These are phyloP conservation scores for Astrephomene gubernaculifera DNA, from an alignment of 139 green algal genomes.

Conservation along the genomic window DNA sequence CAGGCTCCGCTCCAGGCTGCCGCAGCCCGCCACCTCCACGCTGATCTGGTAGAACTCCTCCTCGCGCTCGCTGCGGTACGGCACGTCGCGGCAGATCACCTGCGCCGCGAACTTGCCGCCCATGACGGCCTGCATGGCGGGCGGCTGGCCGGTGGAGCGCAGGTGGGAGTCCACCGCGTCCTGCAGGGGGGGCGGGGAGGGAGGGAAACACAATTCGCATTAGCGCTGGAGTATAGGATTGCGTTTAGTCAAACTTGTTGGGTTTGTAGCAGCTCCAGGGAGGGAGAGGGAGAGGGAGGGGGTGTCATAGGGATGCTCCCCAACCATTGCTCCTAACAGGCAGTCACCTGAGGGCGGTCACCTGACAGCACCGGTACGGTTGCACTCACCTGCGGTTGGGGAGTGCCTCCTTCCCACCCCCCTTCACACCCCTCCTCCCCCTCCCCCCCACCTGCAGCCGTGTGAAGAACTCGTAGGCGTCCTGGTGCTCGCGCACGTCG, in stretches of 20 bases:
- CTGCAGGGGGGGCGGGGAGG: slow-evolving; percentile 44
- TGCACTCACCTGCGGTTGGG: no score
- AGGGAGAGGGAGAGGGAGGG: no score
- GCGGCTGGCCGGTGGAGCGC: slow-evolving; percentile 44
- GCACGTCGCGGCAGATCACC: slow-evolving; percentile 72
- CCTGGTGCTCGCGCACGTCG: slow-evolving; percentile 92
- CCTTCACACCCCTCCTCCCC: not conserved
- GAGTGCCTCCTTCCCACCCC: no score
- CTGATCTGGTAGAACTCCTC: slow-evolving; percentile 87
- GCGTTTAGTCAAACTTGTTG: no score
- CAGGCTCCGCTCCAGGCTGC: slow-evolving; percentile 75
- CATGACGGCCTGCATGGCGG: slow-evolving; percentile 78
- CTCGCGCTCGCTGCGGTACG: slow-evolving; percentile 73
- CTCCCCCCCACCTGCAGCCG: slow-evolving; percentile 67
- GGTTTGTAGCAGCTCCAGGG: no score
- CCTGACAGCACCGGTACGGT: no score
- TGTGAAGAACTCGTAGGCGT: slow-evolving; percentile 94
- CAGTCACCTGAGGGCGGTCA: no score
- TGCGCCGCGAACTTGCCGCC: slow-evolving; percentile 86
- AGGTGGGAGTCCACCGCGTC: slow-evolving; percentile 81
- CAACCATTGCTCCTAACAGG: no score
- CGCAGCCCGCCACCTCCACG: slow-evolving; percentile 77
- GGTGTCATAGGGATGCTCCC: no score
- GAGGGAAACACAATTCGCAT: no score
- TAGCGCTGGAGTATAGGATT: no score